Base-by-base conservation (phyloP, 495 filamentous ascomycete genomes). In the Cercophora sp. region DNA sequence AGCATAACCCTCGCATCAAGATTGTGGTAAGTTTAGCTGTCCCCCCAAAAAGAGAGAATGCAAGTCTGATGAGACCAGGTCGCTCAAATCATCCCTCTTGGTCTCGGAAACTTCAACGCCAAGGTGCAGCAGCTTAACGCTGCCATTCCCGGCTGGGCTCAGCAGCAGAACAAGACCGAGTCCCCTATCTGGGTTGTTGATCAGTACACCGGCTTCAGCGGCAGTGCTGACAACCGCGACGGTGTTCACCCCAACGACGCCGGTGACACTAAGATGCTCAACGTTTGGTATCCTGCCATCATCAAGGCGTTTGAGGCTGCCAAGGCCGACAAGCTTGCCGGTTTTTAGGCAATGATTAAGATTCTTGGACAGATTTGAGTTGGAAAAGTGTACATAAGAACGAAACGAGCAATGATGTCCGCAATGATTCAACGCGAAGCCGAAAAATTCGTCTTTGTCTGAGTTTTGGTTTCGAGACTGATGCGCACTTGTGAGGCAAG, bases 171-270 rank as follows among this genome's bases (percentile, higher is more conserved):
- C 66, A 70, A 55, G 15, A 76, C 73, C 22, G 65, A 62, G 20
- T 77, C 74, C 6, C 77, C 77, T 13, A 76, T 80, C 56, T 73
- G 66, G 66, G 70, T 79, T 1, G 77, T 79, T 4, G 75, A 80
- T 51, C 71, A 75, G 48, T 76, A 68, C 53, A 74, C 73, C 4
- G 74, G 74, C 16, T 77, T 74, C 57, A 63, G 55, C 43, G 58
- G 53, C 9, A 47, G 50, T 6, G 57, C 52, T 19, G 75, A 77
- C 56, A 51, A 73, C 13, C 62, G 69, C 13, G 76, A 79, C 60
- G 76, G 76, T 18, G 60, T 79, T 22, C 76, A 79, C 56, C 75
- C 76, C 16, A 77, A 74, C 54, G 60, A 58, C 37, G 44, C 61
- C 2, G 75, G 75, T 2, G 73, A 78, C 47, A 61, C 42, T 29